Evolutionary conservation across 1,284 basidiomycete genomes (phyloP), one percentile per base, ranked within the genome.

Genomic region (Sporisorium reilianum): DNA sequence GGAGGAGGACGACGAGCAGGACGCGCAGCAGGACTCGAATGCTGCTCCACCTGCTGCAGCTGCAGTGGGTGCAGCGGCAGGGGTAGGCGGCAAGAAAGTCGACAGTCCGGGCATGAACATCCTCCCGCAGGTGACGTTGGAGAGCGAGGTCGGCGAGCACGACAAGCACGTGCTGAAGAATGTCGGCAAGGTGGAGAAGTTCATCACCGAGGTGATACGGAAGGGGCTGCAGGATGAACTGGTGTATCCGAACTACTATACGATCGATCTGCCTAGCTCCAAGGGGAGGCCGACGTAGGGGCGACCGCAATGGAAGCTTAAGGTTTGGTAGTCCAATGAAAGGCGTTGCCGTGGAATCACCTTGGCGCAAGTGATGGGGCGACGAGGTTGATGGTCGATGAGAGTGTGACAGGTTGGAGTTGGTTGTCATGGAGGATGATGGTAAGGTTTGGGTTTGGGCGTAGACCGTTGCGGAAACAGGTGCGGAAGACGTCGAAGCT

Each of bases 141-240:
- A 99, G 85, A 94, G 92, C 82, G 94, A 97, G 86, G 96, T 99
- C 55, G 97, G 97, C 0, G 93, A 97, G 87, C 88, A 91, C 28
- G 95, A 97, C 84, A 97, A 95, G 77, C 95, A 98, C 86, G 93
- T 97, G 3, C 85, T 99, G 77, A 93, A 94, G 84, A 99, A 99
- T 77, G 97, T 99, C 20, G 95, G 93, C 4, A 91, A 97, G 73
- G 93, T 99, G 34, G 97, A 99, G 86, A 88, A 92, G 60, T 99
- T 99, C 85, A 93, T 98, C 54, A 91, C 94, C 83, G 95, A 99
- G 79, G 91, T 97, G 44, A 91, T 98, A 63, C 89, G 97, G 61
- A 97, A 94, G 85, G 95, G 93, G 2, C 87, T 99, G 57, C 94
- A 97, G 69, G 83, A 82, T 25, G 84, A 85, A 60, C 71, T 84